Conservation (phyloP, 225 moss, liverwort and hornwort genomes). For the Climacium dendroides region DNA sequence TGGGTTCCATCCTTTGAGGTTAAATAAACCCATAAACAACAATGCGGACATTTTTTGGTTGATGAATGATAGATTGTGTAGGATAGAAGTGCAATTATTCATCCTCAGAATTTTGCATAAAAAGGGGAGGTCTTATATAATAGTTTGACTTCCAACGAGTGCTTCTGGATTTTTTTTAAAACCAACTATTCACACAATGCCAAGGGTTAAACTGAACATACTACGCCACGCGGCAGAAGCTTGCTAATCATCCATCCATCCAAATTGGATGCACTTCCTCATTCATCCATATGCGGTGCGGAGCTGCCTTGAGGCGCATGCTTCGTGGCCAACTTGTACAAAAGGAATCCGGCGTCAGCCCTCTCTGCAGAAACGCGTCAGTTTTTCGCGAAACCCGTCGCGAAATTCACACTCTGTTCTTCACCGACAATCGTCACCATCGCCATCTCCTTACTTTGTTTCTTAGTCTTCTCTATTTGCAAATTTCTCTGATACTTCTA, state of each 20-base stretch:
- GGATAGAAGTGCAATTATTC: too few species aligned
- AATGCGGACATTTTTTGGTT: too few species aligned
- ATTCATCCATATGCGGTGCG: background rate
- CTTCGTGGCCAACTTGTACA: background rate
- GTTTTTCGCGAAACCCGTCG: background rate
- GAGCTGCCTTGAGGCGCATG: slow-evolving; percentile 1
- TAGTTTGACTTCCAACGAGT: too few species aligned
- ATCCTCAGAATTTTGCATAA: too few species aligned
- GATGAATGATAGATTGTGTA: too few species aligned
- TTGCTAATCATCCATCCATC: background rate
- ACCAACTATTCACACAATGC: too few species aligned
- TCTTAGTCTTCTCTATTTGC: background rate
- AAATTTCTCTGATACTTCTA: background rate
- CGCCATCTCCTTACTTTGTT: background rate
- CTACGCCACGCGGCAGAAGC: background rate
- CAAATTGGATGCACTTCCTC: background rate
- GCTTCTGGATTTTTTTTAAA: too few species aligned
- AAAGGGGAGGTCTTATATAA: too few species aligned
- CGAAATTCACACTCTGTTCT: background rate
- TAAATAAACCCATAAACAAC: too few species aligned
- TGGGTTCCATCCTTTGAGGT: too few species aligned
- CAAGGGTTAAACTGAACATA: too few species aligned
- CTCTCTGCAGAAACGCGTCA: background rate
- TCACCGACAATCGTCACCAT: background rate
- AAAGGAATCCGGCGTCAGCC: background rate